Evolutionary conservation across 192 early-diverging fungal genomes (phyloP).

Genomic region (Coemansia sp.): DNA sequence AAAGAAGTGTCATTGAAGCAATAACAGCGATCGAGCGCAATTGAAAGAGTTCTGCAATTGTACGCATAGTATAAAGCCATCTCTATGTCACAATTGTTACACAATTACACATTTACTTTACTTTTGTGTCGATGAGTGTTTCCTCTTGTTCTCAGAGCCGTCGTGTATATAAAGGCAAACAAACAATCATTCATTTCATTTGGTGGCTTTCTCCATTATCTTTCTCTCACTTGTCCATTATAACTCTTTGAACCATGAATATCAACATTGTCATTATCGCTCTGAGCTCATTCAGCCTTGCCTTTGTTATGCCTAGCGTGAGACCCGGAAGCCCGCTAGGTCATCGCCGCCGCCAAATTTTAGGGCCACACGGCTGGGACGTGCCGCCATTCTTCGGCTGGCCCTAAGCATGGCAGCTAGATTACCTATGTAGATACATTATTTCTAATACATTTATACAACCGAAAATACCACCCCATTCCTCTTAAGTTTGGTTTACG

Average conservation of each 20-base stretch:
- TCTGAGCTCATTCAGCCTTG: background rate
- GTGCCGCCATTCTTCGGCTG: background rate
- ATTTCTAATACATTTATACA: background rate
- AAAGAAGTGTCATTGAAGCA: background rate
- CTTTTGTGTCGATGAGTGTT: background rate
- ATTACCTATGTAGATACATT: background rate
- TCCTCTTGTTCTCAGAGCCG: background rate
- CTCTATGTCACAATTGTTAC: background rate
- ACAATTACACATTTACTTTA: background rate
- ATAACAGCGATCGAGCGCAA: background rate
- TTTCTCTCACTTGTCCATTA: background rate
- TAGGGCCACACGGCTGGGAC: conserved; percentile 1
- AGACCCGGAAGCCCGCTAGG: background rate
- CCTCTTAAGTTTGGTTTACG: background rate
- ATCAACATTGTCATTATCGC: background rate
- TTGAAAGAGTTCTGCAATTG: background rate
- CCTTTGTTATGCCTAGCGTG: background rate
- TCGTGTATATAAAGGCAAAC: background rate
- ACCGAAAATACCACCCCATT: background rate
- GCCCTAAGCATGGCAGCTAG: background rate
- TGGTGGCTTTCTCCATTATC: background rate
- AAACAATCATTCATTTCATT: background rate
- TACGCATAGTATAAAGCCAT: too few species aligned
- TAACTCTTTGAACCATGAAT: background rate
- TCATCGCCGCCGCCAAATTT: background rate